Evolutionary conservation across 169 alveolate species (phyloP), one percentile per base, ranked within the genome.

Genomic region (Plasmodium malariae): DNA sequence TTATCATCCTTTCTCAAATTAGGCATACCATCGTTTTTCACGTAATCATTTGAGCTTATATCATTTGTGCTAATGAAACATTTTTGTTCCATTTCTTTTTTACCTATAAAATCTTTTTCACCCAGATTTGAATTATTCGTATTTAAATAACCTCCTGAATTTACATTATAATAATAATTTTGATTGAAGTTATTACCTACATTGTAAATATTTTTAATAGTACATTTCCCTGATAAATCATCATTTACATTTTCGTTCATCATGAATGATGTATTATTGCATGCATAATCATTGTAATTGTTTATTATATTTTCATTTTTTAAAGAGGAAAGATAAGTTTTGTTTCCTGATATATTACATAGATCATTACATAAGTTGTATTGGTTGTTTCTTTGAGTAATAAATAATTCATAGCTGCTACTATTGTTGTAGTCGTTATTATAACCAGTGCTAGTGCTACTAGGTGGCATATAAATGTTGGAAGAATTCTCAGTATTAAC

Each of bases 191-290:
- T 51, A 36, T 51, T 43, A 37, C 12, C 30, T 60, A 48, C 62
- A 32, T 60, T 59, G 59, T 57, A 36, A n/a, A 28, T 21, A 69
- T 36, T 60, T 30, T 54, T 51, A 11, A 28, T 43, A 36, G 9
- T 43, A 34, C 11, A 62, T 24, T 45, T 62, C 1, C 6, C 24
- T 9, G 51, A 30, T 30, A 34, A 78, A 36, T 60, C 19, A 36
- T 60, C 19, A 48, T 78, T 78, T 28, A 37, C 28, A 37, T 60
- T 60, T 26, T 54, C 48, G 63, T 78, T 78, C 63, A 36, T 62
- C 30, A 65, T 12, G 30, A 34, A 78, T 49, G n/a, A 28, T 26
- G 69, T 26, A 3, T 24, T 55, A 67, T 80, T 60, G 28, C 24
- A 32, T 17, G 59, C 21, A 24, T 51, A 67, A 21, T 55, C 48